Conservation (phyloP, 2,329 filamentous ascomycete genomes). For the Diaporthe australafricana region DNA sequence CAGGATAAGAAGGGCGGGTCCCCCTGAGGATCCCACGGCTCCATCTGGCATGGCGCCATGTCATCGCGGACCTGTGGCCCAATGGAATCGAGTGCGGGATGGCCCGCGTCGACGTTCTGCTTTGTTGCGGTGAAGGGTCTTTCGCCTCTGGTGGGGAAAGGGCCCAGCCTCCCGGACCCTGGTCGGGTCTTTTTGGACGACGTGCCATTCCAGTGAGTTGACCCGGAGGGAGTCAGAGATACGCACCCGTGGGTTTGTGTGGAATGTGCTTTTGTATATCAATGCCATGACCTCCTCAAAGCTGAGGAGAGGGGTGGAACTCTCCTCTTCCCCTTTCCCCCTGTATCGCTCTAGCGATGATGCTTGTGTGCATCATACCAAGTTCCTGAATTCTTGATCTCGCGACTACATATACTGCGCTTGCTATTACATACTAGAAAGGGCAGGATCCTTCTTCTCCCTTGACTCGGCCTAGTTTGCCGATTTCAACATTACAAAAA, state of each 20-base stretch:
- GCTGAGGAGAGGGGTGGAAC: neutral
- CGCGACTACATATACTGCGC: neutral
- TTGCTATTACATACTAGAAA: slow-evolving; percentile 30
- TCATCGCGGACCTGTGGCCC: slow-evolving; percentile 19
- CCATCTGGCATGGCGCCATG: slow-evolving; percentile 34
- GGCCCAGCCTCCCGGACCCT: neutral
- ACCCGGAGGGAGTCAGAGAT: slow-evolving; percentile 9
- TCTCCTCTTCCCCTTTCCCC: slow-evolving; percentile 2
- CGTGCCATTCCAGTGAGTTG: slow-evolving; percentile 15
- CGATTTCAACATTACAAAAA: no score
- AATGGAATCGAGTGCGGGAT: slow-evolving; percentile 28
- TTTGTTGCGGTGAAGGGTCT: slow-evolving; percentile 22
- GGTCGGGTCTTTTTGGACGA: slow-evolving; percentile 5
- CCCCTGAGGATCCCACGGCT: slow-evolving; percentile 24
- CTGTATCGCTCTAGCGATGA: slow-evolving; percentile 6
- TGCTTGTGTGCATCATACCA: slow-evolving; percentile 8
- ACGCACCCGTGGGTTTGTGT: neutral
- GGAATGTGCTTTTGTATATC: slow-evolving; percentile 22
- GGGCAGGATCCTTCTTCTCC: slow-evolving; percentile 22
- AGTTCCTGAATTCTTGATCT: neutral
- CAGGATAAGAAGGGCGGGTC: neutral
- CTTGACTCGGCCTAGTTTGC: neutral
- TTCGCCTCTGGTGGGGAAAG: slow-evolving; percentile 21
- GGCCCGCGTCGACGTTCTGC: slow-evolving; percentile 22
- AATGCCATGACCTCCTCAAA: slow-evolving; percentile 3